A percentile compares a stretch with the other conserved stretches of the same genome.
These are phyloP conservation scores for Colletotrichum sp. DNA, from an alignment of 2,329 filamentous ascomycete genomes.

Conservation along the genomic window DNA sequence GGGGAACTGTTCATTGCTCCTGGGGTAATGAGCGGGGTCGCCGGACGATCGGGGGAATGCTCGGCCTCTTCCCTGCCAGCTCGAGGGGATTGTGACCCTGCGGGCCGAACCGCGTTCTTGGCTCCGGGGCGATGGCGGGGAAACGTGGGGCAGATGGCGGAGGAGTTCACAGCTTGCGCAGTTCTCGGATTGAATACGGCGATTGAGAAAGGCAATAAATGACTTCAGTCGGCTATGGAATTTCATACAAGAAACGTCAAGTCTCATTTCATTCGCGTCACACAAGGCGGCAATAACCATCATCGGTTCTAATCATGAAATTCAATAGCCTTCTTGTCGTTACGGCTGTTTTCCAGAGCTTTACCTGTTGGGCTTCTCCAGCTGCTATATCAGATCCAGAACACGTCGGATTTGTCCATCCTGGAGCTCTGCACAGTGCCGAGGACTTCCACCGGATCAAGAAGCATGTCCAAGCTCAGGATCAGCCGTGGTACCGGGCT, in stretches of 20 bases:
- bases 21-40: neutral
- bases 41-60: neutral
- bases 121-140: neutral
- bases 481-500: neutral
- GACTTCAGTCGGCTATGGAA: neutral
- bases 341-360: neutral
- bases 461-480: neutral
- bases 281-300: no score
- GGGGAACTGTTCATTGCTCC: neutral
- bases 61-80: neutral
- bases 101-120: neutral
- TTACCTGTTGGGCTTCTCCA: neutral
- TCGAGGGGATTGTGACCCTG: neutral
- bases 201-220: neutral
- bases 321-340: rapidly evolving
- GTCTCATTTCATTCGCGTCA: neutral
- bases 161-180: neutral
- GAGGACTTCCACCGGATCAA: neutral
- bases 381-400: rapidly evolving
- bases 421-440: neutral
- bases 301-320: neutral
- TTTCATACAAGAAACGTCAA: neutral
- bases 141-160: neutral
- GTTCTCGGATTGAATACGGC: rapidly evolving
- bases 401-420: neutral